Conservation (phyloP, 148 eudicot species). For the Linanthus parryae region DNA sequence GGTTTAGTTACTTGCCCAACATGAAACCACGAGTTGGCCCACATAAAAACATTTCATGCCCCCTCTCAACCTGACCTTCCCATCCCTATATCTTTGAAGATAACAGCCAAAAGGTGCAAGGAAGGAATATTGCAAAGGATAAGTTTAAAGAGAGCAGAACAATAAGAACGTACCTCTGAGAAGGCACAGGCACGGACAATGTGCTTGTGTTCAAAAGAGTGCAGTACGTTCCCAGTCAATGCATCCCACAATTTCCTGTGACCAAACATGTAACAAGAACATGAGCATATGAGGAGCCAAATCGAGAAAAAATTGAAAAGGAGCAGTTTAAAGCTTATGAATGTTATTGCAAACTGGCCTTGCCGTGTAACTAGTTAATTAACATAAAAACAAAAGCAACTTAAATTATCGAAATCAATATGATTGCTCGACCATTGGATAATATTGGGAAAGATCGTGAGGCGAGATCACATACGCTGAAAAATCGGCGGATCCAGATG, state of each 20-base stretch:
- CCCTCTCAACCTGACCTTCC: too few species aligned
- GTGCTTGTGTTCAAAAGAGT: constrained; percentile 97
- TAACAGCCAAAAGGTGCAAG: too few species aligned
- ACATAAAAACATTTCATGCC: too few species aligned
- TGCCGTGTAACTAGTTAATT: too few species aligned
- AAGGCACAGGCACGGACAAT: constrained; percentile 91
- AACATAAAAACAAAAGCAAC: too few species aligned
- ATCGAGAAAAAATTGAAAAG: neutral
- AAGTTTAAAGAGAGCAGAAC: neutral
- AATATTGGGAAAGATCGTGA: too few species aligned
- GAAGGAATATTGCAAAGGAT: neutral
- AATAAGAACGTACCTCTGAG: constrained; percentile 61
- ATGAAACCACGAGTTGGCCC: too few species aligned
- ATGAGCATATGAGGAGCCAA: neutral
- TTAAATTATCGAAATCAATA: too few species aligned
- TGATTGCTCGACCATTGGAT: too few species aligned
- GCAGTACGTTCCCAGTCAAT: constrained; percentile 79
- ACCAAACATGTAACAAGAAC: constrained; percentile 6
- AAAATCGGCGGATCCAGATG: constrained; percentile 88
- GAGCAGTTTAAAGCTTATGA: neutral
- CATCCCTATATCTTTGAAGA: too few species aligned
- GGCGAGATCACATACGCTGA: constrained; percentile 91
- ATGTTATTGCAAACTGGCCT: too few species aligned
- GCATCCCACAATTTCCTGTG: constrained; percentile 98
- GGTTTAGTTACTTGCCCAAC: too few species aligned